Evolutionary conservation across 2,329 filamentous ascomycete genomes (phyloP).

Genomic region (Cercospora brassicicola): DNA sequence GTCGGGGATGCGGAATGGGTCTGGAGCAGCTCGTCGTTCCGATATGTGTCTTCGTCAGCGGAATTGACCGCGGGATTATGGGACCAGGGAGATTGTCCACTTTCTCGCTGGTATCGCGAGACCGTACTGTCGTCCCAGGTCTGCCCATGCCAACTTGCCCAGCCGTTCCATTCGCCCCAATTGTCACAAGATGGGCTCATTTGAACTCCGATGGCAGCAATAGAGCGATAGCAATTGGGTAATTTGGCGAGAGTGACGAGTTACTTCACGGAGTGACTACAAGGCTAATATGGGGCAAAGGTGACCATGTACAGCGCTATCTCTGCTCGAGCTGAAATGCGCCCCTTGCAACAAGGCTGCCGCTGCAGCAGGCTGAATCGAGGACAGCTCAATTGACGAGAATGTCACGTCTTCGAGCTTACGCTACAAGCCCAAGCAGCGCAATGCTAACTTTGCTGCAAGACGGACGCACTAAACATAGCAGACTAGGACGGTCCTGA

Average conservation of each 20-base stretch:
- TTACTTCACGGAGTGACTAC: neutral
- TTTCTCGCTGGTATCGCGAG: neutral
- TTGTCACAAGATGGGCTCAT: constrained; percentile 9
- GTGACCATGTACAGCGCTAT: neutral
- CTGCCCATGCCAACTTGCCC: constrained; percentile 7
- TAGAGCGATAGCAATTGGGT: neutral
- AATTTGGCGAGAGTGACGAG: neutral
- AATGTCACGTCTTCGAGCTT: neutral
- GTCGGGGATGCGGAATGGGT: neutral
- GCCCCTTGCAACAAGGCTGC: constrained; percentile 19
- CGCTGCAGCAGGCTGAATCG: constrained; percentile 21
- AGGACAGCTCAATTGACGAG: constrained; percentile 17
- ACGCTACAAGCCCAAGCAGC: neutral
- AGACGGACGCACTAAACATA: neutral
- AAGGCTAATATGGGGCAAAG: neutral
- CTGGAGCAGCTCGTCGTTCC: neutral
- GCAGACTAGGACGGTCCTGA: neutral
- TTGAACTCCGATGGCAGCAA: neutral
- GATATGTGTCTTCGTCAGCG: neutral
- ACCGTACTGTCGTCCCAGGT: neutral
- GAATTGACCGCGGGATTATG: neutral
- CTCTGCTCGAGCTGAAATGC: constrained; percentile 12
- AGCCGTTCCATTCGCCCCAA: constrained; percentile 5
- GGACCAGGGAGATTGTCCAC: neutral
- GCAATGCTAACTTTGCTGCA: neutral